These are phyloP conservation scores for Calophaca sinica DNA, from an alignment of 306 rosid genomes.

Conservation along the genomic window DNA sequence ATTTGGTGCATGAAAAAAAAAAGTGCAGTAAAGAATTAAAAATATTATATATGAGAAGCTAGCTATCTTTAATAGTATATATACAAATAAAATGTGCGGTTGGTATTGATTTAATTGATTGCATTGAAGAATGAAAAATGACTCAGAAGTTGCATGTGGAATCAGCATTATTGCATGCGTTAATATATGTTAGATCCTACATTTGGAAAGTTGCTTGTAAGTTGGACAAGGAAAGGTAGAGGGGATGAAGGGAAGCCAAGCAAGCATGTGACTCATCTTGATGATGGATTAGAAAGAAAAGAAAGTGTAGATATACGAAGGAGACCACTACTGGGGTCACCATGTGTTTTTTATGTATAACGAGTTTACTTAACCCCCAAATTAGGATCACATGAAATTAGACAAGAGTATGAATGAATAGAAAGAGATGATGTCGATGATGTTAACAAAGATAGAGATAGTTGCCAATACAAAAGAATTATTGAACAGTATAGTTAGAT, in stretches of 20 bases:
- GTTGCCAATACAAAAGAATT: conserved; percentile 6
- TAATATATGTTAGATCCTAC: conserved; percentile 50
- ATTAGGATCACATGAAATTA: conserved; percentile 56
- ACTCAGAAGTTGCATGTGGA: conserved; percentile 57
- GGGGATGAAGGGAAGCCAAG: conserved; percentile 48
- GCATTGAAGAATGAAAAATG: conserved; percentile 51
- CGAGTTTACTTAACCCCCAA: conserved; percentile 60
- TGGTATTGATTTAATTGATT: conserved; percentile 52
- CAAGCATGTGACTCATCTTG: conserved; percentile 75
- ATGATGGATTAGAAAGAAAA: conserved; percentile 70
- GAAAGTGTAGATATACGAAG: conserved; percentile 56
- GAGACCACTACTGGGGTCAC: conserved; percentile 51
- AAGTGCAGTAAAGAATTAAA: background rate
- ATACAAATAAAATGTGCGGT: conserved; percentile 45
- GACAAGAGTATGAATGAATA: conserved; percentile 21
- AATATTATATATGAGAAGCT: background rate
- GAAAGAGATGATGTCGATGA: conserved; percentile 31
- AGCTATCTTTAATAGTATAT: conserved; percentile 33
- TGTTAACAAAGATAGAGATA: background rate
- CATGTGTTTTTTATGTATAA: conserved; percentile 46
- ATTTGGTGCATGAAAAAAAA: conserved; percentile 12
- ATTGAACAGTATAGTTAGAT: conserved; percentile 10
- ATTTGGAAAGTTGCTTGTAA: conserved; percentile 62
- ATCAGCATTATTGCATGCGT: conserved; percentile 57
- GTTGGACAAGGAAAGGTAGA: conserved; percentile 53